These are phyloP conservation scores for Diplotaxis tenuifolia DNA, from an alignment of 345 rosid species.

Conservation along the genomic window DNA sequence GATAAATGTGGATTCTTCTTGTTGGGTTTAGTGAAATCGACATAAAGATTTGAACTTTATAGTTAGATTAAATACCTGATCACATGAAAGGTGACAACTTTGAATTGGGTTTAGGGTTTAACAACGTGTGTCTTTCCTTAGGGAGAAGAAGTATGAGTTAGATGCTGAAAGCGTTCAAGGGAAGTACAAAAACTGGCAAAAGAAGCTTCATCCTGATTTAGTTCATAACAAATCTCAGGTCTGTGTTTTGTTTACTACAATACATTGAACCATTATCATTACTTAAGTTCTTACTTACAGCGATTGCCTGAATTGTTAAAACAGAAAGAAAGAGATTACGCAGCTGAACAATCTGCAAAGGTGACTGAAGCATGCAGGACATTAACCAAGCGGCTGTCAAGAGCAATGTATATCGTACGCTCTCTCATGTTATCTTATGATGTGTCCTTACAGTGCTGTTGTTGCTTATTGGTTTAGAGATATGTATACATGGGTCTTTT, in stretches of 20 bases:
- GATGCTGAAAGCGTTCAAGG: constrained; percentile 57
- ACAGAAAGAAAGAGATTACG: constrained; percentile 71
- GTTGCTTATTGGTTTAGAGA: background rate
- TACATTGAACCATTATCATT: background rate
- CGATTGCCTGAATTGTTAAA: constrained; percentile 3
- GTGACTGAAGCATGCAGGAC: constrained; percentile 83
- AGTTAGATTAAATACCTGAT: background rate
- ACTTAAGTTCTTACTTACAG: background rate
- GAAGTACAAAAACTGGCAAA: constrained; percentile 88
- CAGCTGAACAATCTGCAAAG: constrained; percentile 84
- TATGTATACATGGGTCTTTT: no score
- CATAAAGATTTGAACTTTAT: constrained; percentile 4
- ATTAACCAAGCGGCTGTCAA: constrained; percentile 49
- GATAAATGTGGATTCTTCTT: no score
- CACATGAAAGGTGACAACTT: constrained; percentile 11
- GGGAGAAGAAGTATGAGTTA: constrained; percentile 66
- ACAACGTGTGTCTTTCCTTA: constrained; percentile 22
- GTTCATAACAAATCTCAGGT: constrained; percentile 95
- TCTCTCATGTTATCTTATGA: no score
- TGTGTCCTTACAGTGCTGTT: background rate
- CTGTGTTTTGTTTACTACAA: background rate
- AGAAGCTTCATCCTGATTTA: constrained; percentile 92
- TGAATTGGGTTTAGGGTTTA: constrained; percentile 11
- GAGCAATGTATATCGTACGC: constrained; percentile 88
- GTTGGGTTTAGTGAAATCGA: no score